These are phyloP conservation scores for Phanerochaete carnosa DNA, from an alignment of 768 basidiomycete species.

Conservation along the genomic window DNA sequence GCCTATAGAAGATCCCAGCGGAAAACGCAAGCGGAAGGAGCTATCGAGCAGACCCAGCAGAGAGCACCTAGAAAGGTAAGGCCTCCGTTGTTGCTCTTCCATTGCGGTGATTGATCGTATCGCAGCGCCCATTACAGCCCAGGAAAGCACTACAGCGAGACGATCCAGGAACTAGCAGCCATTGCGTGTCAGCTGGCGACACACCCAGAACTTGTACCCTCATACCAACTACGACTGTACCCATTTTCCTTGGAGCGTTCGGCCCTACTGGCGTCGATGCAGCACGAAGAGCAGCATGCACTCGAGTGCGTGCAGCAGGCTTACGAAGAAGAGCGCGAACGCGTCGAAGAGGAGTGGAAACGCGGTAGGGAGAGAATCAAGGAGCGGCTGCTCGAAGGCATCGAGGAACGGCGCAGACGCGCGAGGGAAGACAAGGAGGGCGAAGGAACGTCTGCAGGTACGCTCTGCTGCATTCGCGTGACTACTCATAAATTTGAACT, in stretches of 20 bases:
- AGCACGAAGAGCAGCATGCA: constrained; percentile 65
- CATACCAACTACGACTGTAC: constrained; percentile 71
- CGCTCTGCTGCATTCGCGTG: constrained; percentile 21
- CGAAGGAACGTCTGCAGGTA: constrained; percentile 73
- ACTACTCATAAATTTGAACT: not conserved
- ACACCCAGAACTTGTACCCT: constrained; percentile 59
- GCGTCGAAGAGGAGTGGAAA: constrained; percentile 81
- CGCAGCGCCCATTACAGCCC: constrained; percentile 5
- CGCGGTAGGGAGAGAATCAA: constrained; percentile 71
- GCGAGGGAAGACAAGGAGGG: constrained; percentile 89
- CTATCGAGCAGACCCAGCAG: constrained; percentile 67
- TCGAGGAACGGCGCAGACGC: constrained; percentile 74
- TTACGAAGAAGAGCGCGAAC: constrained; percentile 74
- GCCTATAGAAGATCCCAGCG: constrained; percentile 43
- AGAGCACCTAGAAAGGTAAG: constrained; percentile 35
- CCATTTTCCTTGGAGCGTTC: constrained; percentile 76
- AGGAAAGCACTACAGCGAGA: constrained; percentile 19
- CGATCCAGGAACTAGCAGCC: constrained; percentile 55
- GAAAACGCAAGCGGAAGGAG: constrained; percentile 60
- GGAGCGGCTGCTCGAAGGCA: constrained; percentile 77
- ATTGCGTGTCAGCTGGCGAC: constrained; percentile 61
- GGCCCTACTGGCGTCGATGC: constrained; percentile 63
- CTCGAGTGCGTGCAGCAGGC: constrained; percentile 64
- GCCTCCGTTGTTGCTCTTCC: not conserved
- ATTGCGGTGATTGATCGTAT: not conserved